A percentile compares a stretch with the other conserved stretches of the same genome.
phyloP scores from a whole-genome alignment of 192 early-diverging fungal species.

The Backusella liffmaniae region DNA sequence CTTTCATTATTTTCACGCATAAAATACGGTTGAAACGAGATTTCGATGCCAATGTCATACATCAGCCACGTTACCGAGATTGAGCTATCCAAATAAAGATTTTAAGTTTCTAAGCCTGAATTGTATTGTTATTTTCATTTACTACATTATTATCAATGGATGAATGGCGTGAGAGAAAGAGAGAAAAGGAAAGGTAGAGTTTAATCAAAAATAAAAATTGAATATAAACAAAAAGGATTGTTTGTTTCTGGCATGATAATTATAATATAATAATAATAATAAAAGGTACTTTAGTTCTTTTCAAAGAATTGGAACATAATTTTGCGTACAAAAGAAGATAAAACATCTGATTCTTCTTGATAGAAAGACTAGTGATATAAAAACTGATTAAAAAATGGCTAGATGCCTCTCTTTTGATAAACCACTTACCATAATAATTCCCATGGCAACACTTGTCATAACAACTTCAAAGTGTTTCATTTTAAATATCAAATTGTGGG shows the following conservation, averaged over 20 bases:
- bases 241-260: neutral
- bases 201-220: neutral
- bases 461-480: constrained; percentile 63
- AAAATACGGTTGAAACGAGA: neutral
- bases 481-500: constrained; percentile 54
- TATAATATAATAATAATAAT: neutral
- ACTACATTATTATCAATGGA: neutral
- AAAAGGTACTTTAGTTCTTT: constrained; percentile 32
- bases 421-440: constrained; percentile 65
- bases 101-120: neutral
- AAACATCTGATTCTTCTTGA: constrained; percentile 56
- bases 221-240: neutral
- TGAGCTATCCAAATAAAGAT: neutral
- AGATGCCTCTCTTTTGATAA: neutral
- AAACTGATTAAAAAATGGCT: neutral
- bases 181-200: neutral
- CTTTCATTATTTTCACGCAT: neutral
- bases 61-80: neutral
- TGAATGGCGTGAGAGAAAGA: neutral
- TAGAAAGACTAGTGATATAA: constrained; percentile 48
- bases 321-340: constrained; percentile 50
- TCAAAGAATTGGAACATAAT: constrained; percentile 44
- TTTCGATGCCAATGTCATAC: neutral
- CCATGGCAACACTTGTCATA: constrained; percentile 63
- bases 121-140: neutral